Evolutionary conservation across 78 protist species (phyloP), one percentile per base, ranked within the genome.

Genomic region (Emiliania huxleyi): DNA sequence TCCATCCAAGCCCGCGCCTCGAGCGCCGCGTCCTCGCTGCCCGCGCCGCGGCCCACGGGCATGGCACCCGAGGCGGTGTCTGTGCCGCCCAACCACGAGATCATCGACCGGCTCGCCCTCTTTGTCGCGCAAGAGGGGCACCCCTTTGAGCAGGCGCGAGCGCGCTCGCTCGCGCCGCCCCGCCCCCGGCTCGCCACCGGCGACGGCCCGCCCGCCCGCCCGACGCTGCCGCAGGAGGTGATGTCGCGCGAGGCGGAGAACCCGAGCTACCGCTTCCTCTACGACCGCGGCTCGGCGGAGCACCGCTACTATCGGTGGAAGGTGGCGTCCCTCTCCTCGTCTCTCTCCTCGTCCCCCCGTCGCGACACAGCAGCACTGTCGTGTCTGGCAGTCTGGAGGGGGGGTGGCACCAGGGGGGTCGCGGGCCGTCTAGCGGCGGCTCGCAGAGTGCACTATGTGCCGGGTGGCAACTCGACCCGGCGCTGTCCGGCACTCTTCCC

Each of bases 241-340:
- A 49, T 88, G 56, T 35, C 44, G 81, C 75, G 91, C 2, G 91
- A 88, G 91, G 29, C 0, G 43, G 8, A 21, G n/a, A 88, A 88
- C 91, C 46, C 77, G 19, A 1, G 0, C 12, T 88, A 48, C 79
- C 43, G 44, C 23, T 88, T 88, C 91, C 38, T 88, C 38, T 88
- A 12, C 81, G 91, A 88, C 81, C 22, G 49, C 49, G 22, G 37
- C 45, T 2, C 77, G 18, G 19, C 55, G 49, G 91, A 52, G 71
- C 73, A 56, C 37, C 43, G 26, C 40, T 88, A 88, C 91, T 88
- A 88, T 49, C 62, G 69, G 46, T 88, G 91, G 91, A 52, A 56
- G 0, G 90, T 85, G 62, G 62, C 15, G 62, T 52, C 62, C 62
- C 62, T 52, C 62, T 52, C 55, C 42, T 19, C 87, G 15, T 42